Evolutionary conservation across 768 basidiomycete genomes (phyloP), one percentile per base, ranked within the genome.

Genomic region (Agaricus subrufescens): DNA sequence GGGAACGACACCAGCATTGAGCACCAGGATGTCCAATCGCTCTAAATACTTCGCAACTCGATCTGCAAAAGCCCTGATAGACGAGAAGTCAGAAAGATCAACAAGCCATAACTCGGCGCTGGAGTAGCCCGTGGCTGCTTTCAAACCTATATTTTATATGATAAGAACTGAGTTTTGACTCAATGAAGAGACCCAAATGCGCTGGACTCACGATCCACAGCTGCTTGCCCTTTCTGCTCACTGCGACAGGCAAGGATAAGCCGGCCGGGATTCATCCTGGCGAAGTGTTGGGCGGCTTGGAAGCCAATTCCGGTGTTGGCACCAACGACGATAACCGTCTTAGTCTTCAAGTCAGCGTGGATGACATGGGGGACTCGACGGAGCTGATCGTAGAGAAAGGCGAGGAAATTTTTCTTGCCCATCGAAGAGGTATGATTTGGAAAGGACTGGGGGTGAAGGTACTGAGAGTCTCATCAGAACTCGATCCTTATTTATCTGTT

Each of bases 281-380:
- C 75, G 50, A 80, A 75, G 54, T 79, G 77, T 57, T 72, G 75
- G 3, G 75, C 65, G 1, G 78, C 72, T 60, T 80, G 77, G 40
- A 75, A 71, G 2, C 80, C 79, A 4, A 81, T 57, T 3, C 80
- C 84, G n/a, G 70, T 70, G 58, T 85, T 84, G 9, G 81, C 76
- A 11, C 73, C 73, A 37, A 73, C 70, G 19, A 84, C 71, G 25
- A 82, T 47, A 27, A 81, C 72, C 9, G 78, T 79, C 61, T 77
- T 78, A 7, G 74, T 76, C 11, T 63, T 62, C 26, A 83, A 66
- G 58, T 78, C 73, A 0, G 62, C 68, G 2, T 62, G 59, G 19
- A 68, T 65, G 3, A 75, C 68, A 4, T 69, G 67, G 7, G 71
- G 69, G 8, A 69, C 52, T 2, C 8, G 40, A 29, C 40, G 6